A percentile compares a stretch with the other conserved stretches of the same genome.
phyloP scores from a whole-genome alignment of 2,329 filamentous ascomycete species.

The Mycocentrospora acerina region DNA sequence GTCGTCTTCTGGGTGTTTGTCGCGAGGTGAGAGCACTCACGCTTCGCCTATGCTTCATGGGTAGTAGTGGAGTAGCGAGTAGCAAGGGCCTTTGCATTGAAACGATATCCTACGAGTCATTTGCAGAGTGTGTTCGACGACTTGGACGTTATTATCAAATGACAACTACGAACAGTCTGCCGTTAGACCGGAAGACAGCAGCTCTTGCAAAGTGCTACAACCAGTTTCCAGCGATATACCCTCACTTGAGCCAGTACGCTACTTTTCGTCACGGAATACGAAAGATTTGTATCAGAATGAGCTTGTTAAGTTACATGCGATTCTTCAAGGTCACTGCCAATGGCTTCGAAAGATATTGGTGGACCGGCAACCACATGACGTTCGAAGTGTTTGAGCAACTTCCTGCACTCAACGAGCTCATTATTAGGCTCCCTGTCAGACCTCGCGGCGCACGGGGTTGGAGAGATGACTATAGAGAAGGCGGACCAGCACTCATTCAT shows the following conservation, averaged over 20 bases:
- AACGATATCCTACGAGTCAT: not conserved
- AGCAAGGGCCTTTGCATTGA: slow-evolving; percentile 11
- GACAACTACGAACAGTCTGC: slow-evolving; percentile 9
- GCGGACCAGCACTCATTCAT: slow-evolving; percentile 21
- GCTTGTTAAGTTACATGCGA: slow-evolving; percentile 18
- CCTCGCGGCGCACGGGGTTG: not conserved
- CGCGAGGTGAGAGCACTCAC: slow-evolving; percentile 24
- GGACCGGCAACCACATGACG: not conserved
- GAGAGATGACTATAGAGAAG: slow-evolving; percentile 2
- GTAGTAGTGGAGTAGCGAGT: slow-evolving; percentile 7
- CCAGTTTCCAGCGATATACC: slow-evolving; percentile 20
- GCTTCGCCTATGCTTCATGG: slow-evolving; percentile 21
- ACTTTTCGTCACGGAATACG: slow-evolving; percentile 29
- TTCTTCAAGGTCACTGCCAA: slow-evolving; percentile 30
- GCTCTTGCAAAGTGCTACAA: slow-evolving; percentile 15
- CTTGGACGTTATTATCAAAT: slow-evolving; percentile 19
- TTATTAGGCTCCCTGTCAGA: slow-evolving; percentile 16
- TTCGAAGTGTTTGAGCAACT: slow-evolving; percentile 24
- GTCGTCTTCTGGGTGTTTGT: slow-evolving; percentile 18
- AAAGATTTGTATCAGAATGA: slow-evolving; percentile 20
- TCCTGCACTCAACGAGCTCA: slow-evolving; percentile 22
- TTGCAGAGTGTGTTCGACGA: slow-evolving; percentile 11
- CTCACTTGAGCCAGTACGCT: slow-evolving; percentile 23
- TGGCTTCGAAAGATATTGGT: slow-evolving; percentile 10
- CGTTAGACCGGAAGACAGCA: slow-evolving; percentile 1